Evolutionary conservation across 1,284 basidiomycete species (phyloP).

Genomic region (Rhodotorula sp.): DNA sequence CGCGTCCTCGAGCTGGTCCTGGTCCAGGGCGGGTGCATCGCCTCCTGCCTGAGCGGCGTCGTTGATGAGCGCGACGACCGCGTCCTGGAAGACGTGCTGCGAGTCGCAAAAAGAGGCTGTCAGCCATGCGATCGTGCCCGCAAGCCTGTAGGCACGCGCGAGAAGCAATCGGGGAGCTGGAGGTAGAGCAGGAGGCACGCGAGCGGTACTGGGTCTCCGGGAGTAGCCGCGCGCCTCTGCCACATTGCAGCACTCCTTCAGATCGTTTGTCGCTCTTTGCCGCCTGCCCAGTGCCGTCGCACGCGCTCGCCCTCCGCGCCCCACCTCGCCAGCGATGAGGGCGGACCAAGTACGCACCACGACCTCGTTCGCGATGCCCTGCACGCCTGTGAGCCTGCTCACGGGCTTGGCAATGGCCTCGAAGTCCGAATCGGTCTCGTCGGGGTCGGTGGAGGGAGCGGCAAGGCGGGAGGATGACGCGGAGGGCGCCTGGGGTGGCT

Average conservation of each 20-base stretch:
- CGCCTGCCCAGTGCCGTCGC: too few relatives aligned
- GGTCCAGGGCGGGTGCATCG: neutral
- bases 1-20: constrained; percentile 2
- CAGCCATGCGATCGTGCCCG: neutral
- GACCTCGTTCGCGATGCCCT: neutral
- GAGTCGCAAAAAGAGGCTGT: neutral
- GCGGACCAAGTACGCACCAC: neutral
- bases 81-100: constrained; percentile 12
- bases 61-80: neutral
- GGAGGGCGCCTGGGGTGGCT: neutral
- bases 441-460: too few relatives aligned
- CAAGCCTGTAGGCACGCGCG: too few relatives aligned
- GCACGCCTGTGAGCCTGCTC: neutral
- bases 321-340: neutral
- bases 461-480: neutral
- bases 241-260: too few relatives aligned
- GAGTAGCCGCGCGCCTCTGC: too few relatives aligned
- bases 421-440: neutral
- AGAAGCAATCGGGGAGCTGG: too few relatives aligned
- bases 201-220: too few relatives aligned
- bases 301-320: too few relatives aligned
- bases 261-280: too few relatives aligned
- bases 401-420: neutral
- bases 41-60: neutral
- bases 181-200: too few relatives aligned